Conservation (phyloP, 176 grass and related monocot genomes). For the Cocos nucifera region DNA sequence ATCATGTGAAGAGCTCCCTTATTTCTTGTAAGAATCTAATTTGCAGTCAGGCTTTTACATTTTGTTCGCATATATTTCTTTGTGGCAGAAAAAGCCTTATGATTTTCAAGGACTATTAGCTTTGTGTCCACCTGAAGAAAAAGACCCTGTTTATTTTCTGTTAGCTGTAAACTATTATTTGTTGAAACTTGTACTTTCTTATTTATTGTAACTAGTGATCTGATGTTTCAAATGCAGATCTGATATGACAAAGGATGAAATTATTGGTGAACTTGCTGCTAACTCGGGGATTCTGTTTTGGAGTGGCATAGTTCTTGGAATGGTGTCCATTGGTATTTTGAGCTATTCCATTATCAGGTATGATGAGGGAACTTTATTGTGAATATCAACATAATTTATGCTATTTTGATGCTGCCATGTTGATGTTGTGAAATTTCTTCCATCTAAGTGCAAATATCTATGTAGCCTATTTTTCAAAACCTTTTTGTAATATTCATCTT, state of each 20-base stretch:
- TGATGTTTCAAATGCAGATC: conserved; percentile 40
- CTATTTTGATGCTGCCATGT: no score
- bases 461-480: no score
- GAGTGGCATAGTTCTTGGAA: conserved; percentile 69
- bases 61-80: no score
- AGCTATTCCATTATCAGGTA: conserved; percentile 76
- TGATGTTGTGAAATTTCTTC: no score
- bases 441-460: no score
- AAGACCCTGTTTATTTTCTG: no score
- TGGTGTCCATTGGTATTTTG: conserved; percentile 54
- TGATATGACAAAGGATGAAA: conserved; percentile 76
- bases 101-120: neutral
- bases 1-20: conserved; percentile 59
- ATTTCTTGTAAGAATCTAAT: conserved; percentile 76
- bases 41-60: neutral
- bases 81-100: no score
- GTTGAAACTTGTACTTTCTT: no score
- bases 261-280: conserved; percentile 51
- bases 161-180: no score
- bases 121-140: neutral
- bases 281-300: conserved; percentile 49
- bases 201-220: conserved; percentile 7
- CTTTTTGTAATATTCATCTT: no score
- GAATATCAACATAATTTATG: no score
- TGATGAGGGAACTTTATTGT: conserved; percentile 1